These are phyloP conservation scores for Penicillium sp. DNA, from an alignment of 2,329 filamentous ascomycete species.

Conservation along the genomic window DNA sequence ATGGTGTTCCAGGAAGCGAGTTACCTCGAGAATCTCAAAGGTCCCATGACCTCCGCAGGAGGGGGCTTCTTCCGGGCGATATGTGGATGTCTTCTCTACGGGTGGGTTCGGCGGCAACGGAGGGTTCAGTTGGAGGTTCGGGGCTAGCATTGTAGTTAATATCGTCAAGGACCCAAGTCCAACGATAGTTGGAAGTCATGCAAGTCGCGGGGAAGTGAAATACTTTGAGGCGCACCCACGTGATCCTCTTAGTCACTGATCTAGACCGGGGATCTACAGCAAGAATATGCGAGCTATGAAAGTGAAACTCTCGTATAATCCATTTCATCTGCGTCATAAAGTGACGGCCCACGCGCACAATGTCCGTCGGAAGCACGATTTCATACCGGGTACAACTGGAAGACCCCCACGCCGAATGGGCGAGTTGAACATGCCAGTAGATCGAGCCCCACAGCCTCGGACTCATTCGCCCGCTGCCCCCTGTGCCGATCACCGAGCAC, in stretches of 20 bases:
- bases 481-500: background rate
- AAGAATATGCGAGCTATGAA: background rate
- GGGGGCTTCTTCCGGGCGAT: conserved; percentile 19
- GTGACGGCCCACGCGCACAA: background rate
- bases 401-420: background rate
- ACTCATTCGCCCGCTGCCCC: background rate
- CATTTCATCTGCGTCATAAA: background rate
- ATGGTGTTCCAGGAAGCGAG: conserved; percentile 25
- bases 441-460: background rate
- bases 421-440: background rate
- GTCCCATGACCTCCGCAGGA: conserved; percentile 26
- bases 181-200: background rate
- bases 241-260: conserved; percentile 19
- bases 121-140: conserved; percentile 15
- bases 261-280: conserved; percentile 6
- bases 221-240: conserved; percentile 11
- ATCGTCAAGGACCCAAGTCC: background rate
- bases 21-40: conserved; percentile 28
- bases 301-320: background rate
- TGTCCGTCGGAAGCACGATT: background rate
- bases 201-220: conserved; percentile 18
- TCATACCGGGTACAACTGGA: background rate
- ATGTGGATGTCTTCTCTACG: conserved; percentile 13
- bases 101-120: conserved; percentile 10
- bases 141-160: conserved; percentile 15